Percentiles rank a stretch among this genome's conserved stretches.
phyloP scores from a whole-genome alignment of 371 early-diverging fungal genomes.

The Capillidium heterosporum region DNA sequence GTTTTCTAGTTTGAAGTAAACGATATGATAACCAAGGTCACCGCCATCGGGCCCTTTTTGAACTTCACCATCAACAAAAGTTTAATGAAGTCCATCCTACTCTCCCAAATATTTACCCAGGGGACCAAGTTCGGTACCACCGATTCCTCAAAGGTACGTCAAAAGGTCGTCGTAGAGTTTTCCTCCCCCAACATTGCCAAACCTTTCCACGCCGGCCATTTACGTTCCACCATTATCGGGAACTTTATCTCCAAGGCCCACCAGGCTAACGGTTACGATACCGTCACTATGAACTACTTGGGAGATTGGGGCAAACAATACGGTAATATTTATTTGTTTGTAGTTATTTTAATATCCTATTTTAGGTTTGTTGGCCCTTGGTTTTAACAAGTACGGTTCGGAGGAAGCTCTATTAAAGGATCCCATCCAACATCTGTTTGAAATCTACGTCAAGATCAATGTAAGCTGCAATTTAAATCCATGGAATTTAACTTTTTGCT shows the following conservation, averaged over 20 bases:
- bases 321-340: constrained; percentile 22
- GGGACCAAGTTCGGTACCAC: constrained; percentile 45
- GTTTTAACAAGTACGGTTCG: constrained; percentile 70
- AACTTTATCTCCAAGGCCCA: constrained; percentile 79
- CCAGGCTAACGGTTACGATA: constrained; percentile 74
- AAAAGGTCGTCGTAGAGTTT: constrained; percentile 81
- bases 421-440: constrained; percentile 87
- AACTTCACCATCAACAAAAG: constrained; percentile 60
- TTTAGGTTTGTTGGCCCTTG: constrained; percentile 77
- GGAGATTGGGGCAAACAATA: constrained; percentile 99
- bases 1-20: constrained; percentile 31
- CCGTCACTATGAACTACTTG: constrained; percentile 90
- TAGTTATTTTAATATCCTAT: background rate
- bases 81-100: constrained; percentile 25
- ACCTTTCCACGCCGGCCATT: constrained; percentile 98
- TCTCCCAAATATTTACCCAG: constrained; percentile 23
- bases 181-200: constrained; percentile 99
- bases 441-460: constrained; percentile 92
- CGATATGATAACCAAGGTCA: constrained; percentile 31
- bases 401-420: constrained; percentile 60
- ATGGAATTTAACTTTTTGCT: constrained; percentile 3
- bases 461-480: constrained; percentile 14
- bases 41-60: constrained; percentile 60
- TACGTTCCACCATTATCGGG: constrained; percentile 97
- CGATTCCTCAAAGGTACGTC: constrained; percentile 29